These are phyloP conservation scores for Mimosa bimucronata DNA, from an alignment of 306 rosid species.

Conservation along the genomic window DNA sequence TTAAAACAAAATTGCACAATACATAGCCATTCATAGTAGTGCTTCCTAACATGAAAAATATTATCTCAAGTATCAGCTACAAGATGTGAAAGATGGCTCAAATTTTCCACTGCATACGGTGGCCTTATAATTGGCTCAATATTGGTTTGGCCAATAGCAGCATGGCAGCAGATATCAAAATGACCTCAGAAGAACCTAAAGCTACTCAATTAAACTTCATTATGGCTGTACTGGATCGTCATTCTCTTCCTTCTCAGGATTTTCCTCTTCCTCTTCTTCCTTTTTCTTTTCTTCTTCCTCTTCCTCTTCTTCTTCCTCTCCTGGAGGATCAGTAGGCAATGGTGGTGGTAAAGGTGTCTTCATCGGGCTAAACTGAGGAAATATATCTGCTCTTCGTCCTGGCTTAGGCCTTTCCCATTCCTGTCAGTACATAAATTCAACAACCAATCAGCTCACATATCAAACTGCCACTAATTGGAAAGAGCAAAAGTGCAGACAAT, in stretches of 20 bases:
- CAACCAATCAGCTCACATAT: conserved; percentile 14
- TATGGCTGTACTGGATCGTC: conserved; percentile 35
- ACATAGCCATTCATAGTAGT: conserved; percentile 14
- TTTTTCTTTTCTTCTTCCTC: conserved; percentile 51
- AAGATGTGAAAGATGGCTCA: conserved; percentile 13
- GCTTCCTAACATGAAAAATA: not conserved
- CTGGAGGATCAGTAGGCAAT: conserved; percentile 54
- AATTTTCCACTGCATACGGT: not conserved
- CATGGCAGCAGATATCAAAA: conserved; percentile 30
- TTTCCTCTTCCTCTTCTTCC: conserved; percentile 39
- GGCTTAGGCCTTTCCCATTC: conserved; percentile 58
- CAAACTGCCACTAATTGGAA: not conserved
- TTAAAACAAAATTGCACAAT: not conserved
- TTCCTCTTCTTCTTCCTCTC: conserved; percentile 54
- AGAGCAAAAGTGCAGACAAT: conserved; percentile 5
- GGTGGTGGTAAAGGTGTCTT: conserved; percentile 63
- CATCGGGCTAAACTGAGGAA: conserved; percentile 63
- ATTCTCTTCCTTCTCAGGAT: conserved; percentile 53
- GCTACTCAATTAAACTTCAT: conserved; percentile 30
- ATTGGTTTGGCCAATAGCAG: not conserved
- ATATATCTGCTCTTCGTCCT: conserved; percentile 58
- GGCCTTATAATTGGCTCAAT: not conserved
- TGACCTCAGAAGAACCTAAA: conserved; percentile 22
- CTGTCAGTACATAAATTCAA: conserved; percentile 32
- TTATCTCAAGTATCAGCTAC: conserved; percentile 30